Conservation (phyloP, 768 basidiomycete species). For the Amylocystis lapponica region DNA sequence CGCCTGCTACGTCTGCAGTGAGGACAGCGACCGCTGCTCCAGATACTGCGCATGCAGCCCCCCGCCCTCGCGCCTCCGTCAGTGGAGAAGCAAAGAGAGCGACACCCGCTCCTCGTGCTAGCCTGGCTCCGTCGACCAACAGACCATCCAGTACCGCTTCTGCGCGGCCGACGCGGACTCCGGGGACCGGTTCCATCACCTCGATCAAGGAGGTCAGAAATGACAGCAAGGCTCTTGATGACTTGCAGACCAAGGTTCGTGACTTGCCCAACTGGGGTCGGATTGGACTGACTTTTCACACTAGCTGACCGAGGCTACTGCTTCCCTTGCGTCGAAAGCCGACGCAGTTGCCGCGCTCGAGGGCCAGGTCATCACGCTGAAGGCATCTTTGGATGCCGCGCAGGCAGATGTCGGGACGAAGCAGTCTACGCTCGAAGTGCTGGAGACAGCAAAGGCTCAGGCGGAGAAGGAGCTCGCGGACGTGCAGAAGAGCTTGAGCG, state of each 20-base stretch:
- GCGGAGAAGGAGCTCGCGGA: conserved; percentile 45
- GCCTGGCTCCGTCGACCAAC: conserved; percentile 27
- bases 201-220: conserved; percentile 69
- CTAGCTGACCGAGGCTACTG: conserved; percentile 57
- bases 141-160: conserved; percentile 32
- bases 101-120: conserved; percentile 22
- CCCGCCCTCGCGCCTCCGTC: conserved; percentile 61
- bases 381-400: conserved; percentile 42
- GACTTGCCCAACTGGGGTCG: neutral
- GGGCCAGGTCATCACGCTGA: conserved; percentile 42
- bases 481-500: conserved; percentile 35
- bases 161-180: conserved; percentile 35
- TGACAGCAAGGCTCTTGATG: conserved; percentile 50
- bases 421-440: conserved; percentile 33
- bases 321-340: conserved; percentile 49
- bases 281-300: conserved; percentile 3
- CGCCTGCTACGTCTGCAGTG: conserved; percentile 15
- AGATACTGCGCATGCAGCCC: conserved; percentile 17
- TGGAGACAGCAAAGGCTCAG: conserved; percentile 43
- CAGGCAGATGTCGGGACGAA: conserved; percentile 46
- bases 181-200: conserved; percentile 57
- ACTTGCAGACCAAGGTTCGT: conserved; percentile 56
- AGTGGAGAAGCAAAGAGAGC: conserved; percentile 59
- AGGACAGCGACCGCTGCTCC: conserved; percentile 9
- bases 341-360: conserved; percentile 48